These are phyloP conservation scores for Edaphochlamys debaryana DNA, from an alignment of 139 green algal species.

Conservation along the genomic window DNA sequence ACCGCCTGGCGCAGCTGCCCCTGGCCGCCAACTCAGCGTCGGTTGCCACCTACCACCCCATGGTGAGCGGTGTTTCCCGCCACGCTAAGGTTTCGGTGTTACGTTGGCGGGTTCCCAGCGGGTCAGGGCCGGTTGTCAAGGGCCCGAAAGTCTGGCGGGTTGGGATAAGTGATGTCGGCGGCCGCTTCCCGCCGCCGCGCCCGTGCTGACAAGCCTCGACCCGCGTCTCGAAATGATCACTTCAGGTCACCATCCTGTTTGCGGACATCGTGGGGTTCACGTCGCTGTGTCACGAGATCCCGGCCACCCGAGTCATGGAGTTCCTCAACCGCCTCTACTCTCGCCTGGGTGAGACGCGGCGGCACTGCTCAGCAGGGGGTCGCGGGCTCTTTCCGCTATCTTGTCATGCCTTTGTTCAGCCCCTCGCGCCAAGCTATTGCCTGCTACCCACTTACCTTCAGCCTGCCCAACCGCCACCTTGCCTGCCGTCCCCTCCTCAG, in stretches of 20 bases:
- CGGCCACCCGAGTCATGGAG: conserved; percentile 3
- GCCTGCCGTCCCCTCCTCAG: neutral
- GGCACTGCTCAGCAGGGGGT: too few species aligned
- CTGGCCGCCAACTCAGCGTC: neutral
- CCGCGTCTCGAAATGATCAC: too few species aligned
- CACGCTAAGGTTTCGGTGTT: too few species aligned
- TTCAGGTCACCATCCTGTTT: conserved; percentile 15
- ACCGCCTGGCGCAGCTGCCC: conserved; percentile 9
- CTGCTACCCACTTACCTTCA: too few species aligned
- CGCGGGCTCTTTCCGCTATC: too few species aligned
- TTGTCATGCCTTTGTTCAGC: too few species aligned
- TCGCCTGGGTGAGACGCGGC: conserved; percentile 2
- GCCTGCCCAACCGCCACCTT: too few species aligned
- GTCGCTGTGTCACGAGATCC: conserved; percentile 6
- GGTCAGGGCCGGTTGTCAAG: too few species aligned
- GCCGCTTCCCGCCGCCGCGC: neutral
- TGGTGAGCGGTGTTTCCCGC: neutral
- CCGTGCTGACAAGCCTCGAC: neutral
- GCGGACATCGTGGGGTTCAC: conserved; percentile 33
- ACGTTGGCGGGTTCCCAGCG: too few species aligned
- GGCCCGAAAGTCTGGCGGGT: too few species aligned
- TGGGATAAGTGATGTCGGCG: neutral
- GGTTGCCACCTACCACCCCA: conserved; percentile 40
- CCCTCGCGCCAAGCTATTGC: too few species aligned
- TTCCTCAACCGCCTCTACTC: conserved; percentile 30